Conservation (phyloP, 2,329 filamentous ascomycete species). For the Torrubiellomyces zombiae region DNA sequence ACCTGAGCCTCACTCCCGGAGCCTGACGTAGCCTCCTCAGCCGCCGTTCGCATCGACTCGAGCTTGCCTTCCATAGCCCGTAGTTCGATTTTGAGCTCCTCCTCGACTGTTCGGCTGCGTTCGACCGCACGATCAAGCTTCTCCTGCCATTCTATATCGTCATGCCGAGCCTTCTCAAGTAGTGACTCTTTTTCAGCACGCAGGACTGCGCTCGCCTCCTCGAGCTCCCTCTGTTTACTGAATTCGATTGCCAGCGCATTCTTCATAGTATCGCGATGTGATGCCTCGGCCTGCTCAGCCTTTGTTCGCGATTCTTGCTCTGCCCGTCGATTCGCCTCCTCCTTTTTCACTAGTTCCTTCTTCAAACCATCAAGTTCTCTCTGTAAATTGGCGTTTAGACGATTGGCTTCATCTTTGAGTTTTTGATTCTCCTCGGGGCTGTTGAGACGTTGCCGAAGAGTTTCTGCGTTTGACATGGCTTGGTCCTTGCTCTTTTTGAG, state of each 20-base stretch:
- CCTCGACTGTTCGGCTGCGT: conserved; percentile 47
- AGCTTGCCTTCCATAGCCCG: conserved; percentile 73
- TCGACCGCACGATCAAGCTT: conserved; percentile 59
- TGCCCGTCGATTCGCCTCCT: conserved; percentile 49
- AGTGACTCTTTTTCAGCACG: conserved; percentile 64
- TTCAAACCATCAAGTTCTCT: conserved; percentile 19
- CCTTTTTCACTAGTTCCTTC: conserved; percentile 42
- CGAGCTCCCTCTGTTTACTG: conserved; percentile 34
- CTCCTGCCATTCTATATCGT: conserved; percentile 56
- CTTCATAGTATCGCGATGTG: conserved; percentile 48
- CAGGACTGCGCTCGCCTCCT: conserved; percentile 44
- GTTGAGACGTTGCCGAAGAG: conserved; percentile 28
- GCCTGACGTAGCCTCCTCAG: conserved; percentile 79
- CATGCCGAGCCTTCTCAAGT: conserved; percentile 50
- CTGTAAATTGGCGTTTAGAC: conserved; percentile 34
- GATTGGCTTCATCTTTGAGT: conserved; percentile 27
- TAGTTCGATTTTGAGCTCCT: conserved; percentile 65
- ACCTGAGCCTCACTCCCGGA: conserved; percentile 68
- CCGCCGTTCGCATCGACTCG: conserved; percentile 67
- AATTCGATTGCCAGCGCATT: conserved; percentile 54
- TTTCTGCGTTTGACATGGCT: conserved; percentile 30
- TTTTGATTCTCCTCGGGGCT: conserved; percentile 39
- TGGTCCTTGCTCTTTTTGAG: conserved; percentile 43
- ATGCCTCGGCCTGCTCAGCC: conserved; percentile 43
- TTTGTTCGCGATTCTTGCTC: conserved; percentile 54